Percentiles rank a stretch among this genome's conserved stretches.
Conservation (phyloP, 257 asterid species). For the Perilla frutescens region DNA sequence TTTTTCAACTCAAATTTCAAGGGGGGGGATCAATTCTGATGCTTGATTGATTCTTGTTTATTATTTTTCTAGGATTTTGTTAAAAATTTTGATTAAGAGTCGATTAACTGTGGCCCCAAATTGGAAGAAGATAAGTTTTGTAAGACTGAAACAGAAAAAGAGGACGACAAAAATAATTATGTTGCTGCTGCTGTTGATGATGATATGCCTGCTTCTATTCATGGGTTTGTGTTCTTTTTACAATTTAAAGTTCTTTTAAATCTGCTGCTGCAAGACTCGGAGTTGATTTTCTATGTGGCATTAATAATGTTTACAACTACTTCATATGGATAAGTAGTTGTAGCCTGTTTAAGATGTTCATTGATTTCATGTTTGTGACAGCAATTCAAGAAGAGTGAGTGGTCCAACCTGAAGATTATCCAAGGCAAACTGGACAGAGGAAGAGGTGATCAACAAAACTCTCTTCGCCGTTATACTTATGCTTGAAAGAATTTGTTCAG, state of each 20-base stretch:
- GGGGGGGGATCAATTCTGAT: no score
- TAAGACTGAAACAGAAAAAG: conserved; percentile 28
- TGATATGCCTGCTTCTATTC: conserved; percentile 30
- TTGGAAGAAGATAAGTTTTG: conserved; percentile 33
- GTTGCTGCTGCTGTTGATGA: conserved; percentile 30
- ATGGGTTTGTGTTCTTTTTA: conserved; percentile 34
- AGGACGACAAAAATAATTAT: background rate
- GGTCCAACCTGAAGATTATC: conserved; percentile 52
- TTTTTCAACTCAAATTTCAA: no score
- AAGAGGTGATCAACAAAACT: conserved; percentile 46
- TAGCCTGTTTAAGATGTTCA: background rate
- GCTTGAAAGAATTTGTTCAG: background rate
- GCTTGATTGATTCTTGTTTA: no score
- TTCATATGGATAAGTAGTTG: background rate
- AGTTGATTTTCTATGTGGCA: background rate
- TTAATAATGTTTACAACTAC: background rate
- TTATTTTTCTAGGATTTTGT: conserved; percentile 26
- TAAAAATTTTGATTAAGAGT: background rate
- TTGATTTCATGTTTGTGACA: conserved; percentile 5
- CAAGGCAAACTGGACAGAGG: conserved; percentile 59
- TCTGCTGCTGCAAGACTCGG: background rate
- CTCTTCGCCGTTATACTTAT: background rate
- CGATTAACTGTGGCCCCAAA: background rate
- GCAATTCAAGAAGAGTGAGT: conserved; percentile 32
- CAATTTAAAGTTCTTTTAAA: background rate